A percentile compares a stretch with the other conserved stretches of the same genome.
phyloP scores from a whole-genome alignment of 345 rosid genomes.

The Trapa bicornis region DNA sequence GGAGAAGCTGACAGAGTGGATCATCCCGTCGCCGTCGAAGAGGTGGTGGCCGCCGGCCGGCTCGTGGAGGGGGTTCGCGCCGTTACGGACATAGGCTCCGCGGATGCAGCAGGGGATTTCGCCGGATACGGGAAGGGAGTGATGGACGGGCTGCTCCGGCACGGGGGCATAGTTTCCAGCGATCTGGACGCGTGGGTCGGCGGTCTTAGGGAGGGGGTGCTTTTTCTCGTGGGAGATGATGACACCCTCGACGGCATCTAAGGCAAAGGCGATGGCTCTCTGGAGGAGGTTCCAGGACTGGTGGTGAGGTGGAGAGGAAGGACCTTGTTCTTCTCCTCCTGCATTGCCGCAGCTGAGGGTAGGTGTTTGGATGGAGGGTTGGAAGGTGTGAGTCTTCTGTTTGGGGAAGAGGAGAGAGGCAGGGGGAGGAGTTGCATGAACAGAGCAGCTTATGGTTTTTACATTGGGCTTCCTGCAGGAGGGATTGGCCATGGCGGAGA shows the following conservation, averaged over 20 bases:
- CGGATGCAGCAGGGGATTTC: conserved; percentile 49
- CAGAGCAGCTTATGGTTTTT: conserved; percentile 17
- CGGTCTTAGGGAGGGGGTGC: conserved; percentile 60
- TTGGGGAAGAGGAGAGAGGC: conserved; percentile 35
- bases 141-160: conserved; percentile 43
- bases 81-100: conserved; percentile 70
- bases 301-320: conserved; percentile 4
- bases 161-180: conserved; percentile 80
- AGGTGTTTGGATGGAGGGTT: not conserved
- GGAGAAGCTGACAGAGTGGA: conserved; percentile 55
- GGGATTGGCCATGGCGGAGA: not conserved
- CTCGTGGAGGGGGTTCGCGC: conserved; percentile 77
- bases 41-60: conserved; percentile 84
- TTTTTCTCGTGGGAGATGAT: conserved; percentile 41
- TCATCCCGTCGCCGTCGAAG: conserved; percentile 90
- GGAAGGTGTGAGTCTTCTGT: conserved; percentile 3
- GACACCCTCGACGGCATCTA: conserved; percentile 46
- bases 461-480: conserved; percentile 16
- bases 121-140: conserved; percentile 45
- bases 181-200: conserved; percentile 64
- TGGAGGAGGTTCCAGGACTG: conserved; percentile 43
- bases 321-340: too few relatives aligned
- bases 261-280: conserved; percentile 37
- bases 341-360: too few relatives aligned
- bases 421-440: conserved; percentile 31